Evolutionary conservation across 108 stramenopile genomes (phyloP), one percentile per base, ranked within the genome.

Genomic region (Nitzschia inconspicua): DNA sequence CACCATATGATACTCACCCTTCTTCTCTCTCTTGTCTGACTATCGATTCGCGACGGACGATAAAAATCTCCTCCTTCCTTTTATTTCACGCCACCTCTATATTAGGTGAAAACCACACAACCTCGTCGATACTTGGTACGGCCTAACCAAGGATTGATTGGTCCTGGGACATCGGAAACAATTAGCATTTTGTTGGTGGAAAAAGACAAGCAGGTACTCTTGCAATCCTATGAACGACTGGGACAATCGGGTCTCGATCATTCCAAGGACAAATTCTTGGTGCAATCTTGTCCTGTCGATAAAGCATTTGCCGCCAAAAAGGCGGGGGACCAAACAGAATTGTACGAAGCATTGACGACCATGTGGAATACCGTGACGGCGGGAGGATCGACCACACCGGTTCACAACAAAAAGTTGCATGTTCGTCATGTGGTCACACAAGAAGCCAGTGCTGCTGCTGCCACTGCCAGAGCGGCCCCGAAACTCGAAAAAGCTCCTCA

Each of bases 201-300:
- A 44, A 91, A 91, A 66, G 93, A 94, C 51, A 85, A 91, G 58
- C 75, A 89, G 53, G 64, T 82, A 8, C 75, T 94, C 0, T 70
- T 86, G 50, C 88, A 88, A 30, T 81, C 85, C 39, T 94, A 75
- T 65, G 89, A 94, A 25, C 82, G 88, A 28, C 77, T 94, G 36
- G 93, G 93, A 23, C 93, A 91, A 70, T 82, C 89, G 5, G 89
- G 89, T n/a, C 76, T 94, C 1, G 93, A 94, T 63, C 83, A 88
- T 53, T 88, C 84, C 59, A 94, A 94, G 68, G 93, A 94, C 51
- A 94, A 94, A 75, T 94, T 94, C 66, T 68, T 94, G 19, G 88
- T 94, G 5, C 93, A 94, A 60, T 82, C 79, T 31, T 84, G 82
- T 36, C 63, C 54, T 8, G 88, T 85, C 1, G 51, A 57, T 9